Percentiles rank a stretch among this genome's conserved stretches.
These are phyloP conservation scores for Ophiognomonia clavigignenti-juglandacearum DNA, from an alignment of 2,329 filamentous ascomycete genomes.

Conservation along the genomic window DNA sequence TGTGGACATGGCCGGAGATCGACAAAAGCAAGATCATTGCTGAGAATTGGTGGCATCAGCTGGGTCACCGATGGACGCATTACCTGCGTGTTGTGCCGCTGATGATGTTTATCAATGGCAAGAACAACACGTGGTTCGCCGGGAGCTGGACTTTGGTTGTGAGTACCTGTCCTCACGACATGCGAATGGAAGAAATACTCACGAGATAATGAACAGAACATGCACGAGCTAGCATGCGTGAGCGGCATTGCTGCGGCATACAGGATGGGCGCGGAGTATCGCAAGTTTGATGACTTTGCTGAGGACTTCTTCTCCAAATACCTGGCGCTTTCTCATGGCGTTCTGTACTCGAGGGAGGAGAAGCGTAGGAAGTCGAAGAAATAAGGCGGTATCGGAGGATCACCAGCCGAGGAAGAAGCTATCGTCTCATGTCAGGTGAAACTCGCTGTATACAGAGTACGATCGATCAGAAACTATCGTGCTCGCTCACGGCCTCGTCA, in stretches of 20 bases:
- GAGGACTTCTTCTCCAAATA: slow-evolving; percentile 44
- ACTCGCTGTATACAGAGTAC: too few species aligned
- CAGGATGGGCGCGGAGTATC: slow-evolving; percentile 60
- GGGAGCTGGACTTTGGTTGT: slow-evolving; percentile 66
- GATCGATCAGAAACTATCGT: too few species aligned
- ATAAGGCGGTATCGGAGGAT: too few species aligned
- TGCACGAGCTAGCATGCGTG: slow-evolving; percentile 67
- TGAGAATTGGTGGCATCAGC: slow-evolving; percentile 64
- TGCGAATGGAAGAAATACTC: slow-evolving; percentile 21
- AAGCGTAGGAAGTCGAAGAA: slow-evolving; percentile 20
- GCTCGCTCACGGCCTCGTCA: too few species aligned
- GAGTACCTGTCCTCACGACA: slow-evolving; percentile 20
- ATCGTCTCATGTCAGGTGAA: too few species aligned
- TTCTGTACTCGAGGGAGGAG: slow-evolving; percentile 32
- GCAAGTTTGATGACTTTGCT: slow-evolving; percentile 51
- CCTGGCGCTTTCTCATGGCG: slow-evolving; percentile 38
- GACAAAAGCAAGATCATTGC: slow-evolving; percentile 55
- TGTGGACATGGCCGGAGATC: slow-evolving; percentile 58
- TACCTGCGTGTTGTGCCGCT: slow-evolving; percentile 63
- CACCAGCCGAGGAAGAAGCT: too few species aligned
- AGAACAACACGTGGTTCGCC: slow-evolving; percentile 57
- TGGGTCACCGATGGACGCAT: slow-evolving; percentile 60
- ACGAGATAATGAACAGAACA: slow-evolving; percentile 41
- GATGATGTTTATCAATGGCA: slow-evolving; percentile 68
- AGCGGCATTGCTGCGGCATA: slow-evolving; percentile 68